A percentile compares a stretch with the other conserved stretches of the same genome.
Evolutionary conservation across 257 asterid genomes (phyloP).

Genomic region (Solanum phureja): DNA sequence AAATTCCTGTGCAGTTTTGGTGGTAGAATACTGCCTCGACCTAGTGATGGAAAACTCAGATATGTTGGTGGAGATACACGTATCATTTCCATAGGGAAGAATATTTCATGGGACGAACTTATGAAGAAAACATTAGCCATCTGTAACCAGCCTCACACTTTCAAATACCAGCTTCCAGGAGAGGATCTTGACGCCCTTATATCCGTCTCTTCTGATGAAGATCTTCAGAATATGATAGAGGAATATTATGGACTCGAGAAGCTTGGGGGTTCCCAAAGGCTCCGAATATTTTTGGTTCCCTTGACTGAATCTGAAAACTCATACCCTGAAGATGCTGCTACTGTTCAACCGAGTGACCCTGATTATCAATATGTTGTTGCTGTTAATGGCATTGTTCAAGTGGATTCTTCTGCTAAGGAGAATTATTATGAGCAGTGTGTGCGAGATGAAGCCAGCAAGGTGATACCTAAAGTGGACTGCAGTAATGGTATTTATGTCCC

Average conservation of each 20-base stretch:
- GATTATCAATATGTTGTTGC: conserved; percentile 57
- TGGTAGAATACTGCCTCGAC: conserved; percentile 51
- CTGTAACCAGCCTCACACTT: conserved; percentile 43
- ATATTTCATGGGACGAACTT: conserved; percentile 40
- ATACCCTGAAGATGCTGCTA: conserved; percentile 16
- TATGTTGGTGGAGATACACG: conserved; percentile 64
- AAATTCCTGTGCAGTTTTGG: conserved; percentile 60
- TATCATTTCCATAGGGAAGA: conserved; percentile 36
- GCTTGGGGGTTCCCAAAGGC: conserved; percentile 54
- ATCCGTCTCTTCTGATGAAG: conserved; percentile 66
- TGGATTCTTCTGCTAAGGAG: conserved; percentile 23
- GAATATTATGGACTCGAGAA: conserved; percentile 49
- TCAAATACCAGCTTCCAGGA: conserved; percentile 70
- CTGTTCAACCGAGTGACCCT: conserved; percentile 28
- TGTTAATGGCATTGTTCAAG: conserved; percentile 43
- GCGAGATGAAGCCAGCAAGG: conserved; percentile 16
- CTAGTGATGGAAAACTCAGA: conserved; percentile 65
- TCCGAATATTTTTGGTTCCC: conserved; percentile 63
- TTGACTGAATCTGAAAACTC: conserved; percentile 38
- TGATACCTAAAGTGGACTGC: conserved; percentile 23
- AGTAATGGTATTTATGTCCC: conserved; percentile 22
- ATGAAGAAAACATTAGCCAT: conserved; percentile 39
- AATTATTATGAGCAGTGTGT: conserved; percentile 16
- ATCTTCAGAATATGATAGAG: conserved; percentile 65
- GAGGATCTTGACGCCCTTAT: conserved; percentile 77